Evolutionary conservation across 208 protist genomes (phyloP).

Genomic region (Trypanosoma scelopori): DNA sequence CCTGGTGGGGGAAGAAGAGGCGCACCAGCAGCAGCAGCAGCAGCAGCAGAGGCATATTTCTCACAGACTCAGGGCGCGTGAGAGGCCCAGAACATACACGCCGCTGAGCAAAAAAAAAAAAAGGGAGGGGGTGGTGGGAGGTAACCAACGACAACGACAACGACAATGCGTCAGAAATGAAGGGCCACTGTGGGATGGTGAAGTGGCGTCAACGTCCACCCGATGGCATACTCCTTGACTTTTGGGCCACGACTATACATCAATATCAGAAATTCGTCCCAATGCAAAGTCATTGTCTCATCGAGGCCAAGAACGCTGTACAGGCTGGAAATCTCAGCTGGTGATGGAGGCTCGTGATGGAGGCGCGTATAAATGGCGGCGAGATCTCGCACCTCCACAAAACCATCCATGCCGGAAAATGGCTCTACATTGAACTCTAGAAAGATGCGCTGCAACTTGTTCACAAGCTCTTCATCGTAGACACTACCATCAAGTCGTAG

Average conservation of each 20-base stretch:
- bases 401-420: constrained; percentile 32
- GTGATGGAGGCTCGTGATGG: constrained; percentile 34
- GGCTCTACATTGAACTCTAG: constrained; percentile 63
- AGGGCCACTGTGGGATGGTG: constrained; percentile 10
- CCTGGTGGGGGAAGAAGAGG: no score
- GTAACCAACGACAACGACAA: neutral
- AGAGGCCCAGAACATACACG: neutral
- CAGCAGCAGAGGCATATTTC: no score
- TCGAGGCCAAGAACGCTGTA: constrained; percentile 41
- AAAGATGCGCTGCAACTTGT: constrained; percentile 47
- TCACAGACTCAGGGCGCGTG: no score
- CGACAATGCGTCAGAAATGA: constrained; percentile 29
- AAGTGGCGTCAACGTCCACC: constrained; percentile 27
- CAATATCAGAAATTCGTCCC: constrained; percentile 78
- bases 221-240: constrained; percentile 15
- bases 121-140: neutral
- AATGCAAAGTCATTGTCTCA: constrained; percentile 59
- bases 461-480: constrained; percentile 45
- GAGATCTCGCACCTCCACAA: constrained; percentile 51
- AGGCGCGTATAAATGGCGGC: constrained; percentile 42
- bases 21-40: no score
- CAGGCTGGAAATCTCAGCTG: constrained; percentile 31
- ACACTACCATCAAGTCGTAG: constrained; percentile 51
- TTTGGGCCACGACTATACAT: constrained; percentile 47
- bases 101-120: constrained; percentile 7